phyloP scores from a whole-genome alignment of 768 basidiomycete species.

The Tylopilus intermedius region DNA sequence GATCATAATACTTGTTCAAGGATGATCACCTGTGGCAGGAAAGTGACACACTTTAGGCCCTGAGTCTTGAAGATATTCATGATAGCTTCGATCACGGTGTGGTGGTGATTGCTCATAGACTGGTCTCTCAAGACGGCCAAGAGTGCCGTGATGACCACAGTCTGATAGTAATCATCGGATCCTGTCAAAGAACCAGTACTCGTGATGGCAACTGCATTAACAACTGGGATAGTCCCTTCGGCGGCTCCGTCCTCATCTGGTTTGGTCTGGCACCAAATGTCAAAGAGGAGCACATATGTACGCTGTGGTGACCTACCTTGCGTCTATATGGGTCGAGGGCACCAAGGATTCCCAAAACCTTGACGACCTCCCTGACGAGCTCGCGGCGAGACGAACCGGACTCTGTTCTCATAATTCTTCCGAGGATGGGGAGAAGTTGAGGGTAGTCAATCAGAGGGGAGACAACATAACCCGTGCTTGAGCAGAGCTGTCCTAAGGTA shows the following conservation, averaged over 20 bases:
- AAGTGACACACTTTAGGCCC: constrained; percentile 91
- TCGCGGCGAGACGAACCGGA: constrained; percentile 71
- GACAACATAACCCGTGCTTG: constrained; percentile 93
- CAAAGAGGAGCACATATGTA: background rate
- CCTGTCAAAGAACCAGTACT: constrained; percentile 56
- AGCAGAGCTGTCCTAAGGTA: constrained; percentile 92
- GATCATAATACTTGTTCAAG: background rate
- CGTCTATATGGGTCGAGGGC: constrained; percentile 94
- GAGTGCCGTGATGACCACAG: constrained; percentile 86
- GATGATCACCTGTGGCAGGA: constrained; percentile 75
- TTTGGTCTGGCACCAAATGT: constrained; percentile 38
- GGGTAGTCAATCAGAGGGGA: constrained; percentile 88
- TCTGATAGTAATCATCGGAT: constrained; percentile 96
- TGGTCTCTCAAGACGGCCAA: constrained; percentile 86
- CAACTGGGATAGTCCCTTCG: constrained; percentile 56
- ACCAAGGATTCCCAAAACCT: constrained; percentile 92
- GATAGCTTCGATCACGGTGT: constrained; percentile 93
- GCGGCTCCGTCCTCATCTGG: constrained; percentile 59
- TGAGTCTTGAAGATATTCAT: constrained; percentile 99
- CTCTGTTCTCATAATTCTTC: constrained; percentile 82
- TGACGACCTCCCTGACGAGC: constrained; percentile 89
- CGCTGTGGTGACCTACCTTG: constrained; percentile 52
- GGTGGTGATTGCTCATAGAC: constrained; percentile 78
- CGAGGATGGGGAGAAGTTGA: constrained; percentile 79
- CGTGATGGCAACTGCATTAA: constrained; percentile 64